Evolutionary conservation across 2,329 filamentous ascomycete species (phyloP).

Genomic region (Aschersonia sp.): DNA sequence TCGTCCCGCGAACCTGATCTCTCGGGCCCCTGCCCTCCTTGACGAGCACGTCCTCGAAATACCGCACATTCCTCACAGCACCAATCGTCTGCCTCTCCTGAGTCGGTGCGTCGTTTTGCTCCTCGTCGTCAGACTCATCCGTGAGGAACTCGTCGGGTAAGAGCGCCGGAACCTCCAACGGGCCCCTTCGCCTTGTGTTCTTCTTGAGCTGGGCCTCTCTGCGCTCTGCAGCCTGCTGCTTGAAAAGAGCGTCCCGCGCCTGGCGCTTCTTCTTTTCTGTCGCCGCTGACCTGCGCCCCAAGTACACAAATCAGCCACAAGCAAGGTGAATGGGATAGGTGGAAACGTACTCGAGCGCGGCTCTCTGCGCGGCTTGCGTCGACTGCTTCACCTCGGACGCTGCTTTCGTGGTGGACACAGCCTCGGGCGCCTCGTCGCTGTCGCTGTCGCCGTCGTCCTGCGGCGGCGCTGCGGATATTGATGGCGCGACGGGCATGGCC

Average conservation of each 20-base stretch:
- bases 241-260: conserved; percentile 37
- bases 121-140: conserved; percentile 19
- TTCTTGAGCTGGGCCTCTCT: conserved; percentile 4
- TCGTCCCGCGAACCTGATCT: conserved; percentile 36
- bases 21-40: conserved; percentile 22
- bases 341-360: conserved; percentile 32
- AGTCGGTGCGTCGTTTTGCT: conserved; percentile 10
- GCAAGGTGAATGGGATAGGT: not conserved
- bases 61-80: no score
- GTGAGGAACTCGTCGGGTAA: conserved; percentile 39
- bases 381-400: conserved; percentile 31
- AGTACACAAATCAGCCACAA: not conserved
- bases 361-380: conserved; percentile 31
- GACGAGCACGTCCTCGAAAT: conserved; percentile 21
- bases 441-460: conserved; percentile 21
- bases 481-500: no score
- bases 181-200: no score
- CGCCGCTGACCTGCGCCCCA: conserved; percentile 28
- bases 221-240: conserved; percentile 34
- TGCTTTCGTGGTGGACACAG: conserved; percentile 36
- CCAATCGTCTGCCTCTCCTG: conserved; percentile 24
- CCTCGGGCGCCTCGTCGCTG: conserved; percentile 44
- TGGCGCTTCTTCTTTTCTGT: conserved; percentile 40
- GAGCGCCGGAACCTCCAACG: conserved; percentile 16
- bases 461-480: not conserved